Evolutionary conservation across 2,329 filamentous ascomycete species (phyloP), one percentile per base, ranked within the genome.

Genomic region (Aspergillus tubingensis): DNA sequence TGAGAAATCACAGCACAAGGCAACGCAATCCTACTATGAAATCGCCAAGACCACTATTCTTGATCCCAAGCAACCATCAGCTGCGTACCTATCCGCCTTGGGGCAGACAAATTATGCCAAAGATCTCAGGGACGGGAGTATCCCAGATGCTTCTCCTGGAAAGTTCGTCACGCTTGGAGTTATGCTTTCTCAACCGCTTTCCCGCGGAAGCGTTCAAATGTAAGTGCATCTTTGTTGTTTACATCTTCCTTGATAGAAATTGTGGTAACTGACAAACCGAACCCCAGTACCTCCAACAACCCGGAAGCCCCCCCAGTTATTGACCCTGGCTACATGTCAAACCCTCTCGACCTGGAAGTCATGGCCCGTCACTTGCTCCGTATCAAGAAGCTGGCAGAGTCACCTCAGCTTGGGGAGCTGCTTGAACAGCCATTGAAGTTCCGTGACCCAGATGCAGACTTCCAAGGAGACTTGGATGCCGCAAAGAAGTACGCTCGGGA

Each of bases 371-470:
- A 57, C 54, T 41, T 57, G 30, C 44, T 57, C 44, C 10, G 44
- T 41, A 43, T 57, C 54, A 57, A 57, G 30, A 41, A 57, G 10
- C n/a, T 57, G 11, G 54, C 54, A 17, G 30, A 50, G 54, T 57
- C 54, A 30, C 27, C 50, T 41, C 57, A 58, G 57, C 57, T 58
- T 8, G 50, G 57, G 8, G 49, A 48, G 27, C 23, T 63, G 25
- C 57, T 67, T 65, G 48, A 70, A 70, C 15, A 61, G 48, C 38
- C 49, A 23, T 60, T 63, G 58, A 30, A 60, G 52, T 41, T 58
- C 32, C 38, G 50, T 25, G 57, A 58, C 50, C 50, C 50, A 41
- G 57, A 13, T 49, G 49, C 41, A 30, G 50, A 58, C 50, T 58
- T 58, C 41, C 57, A 54, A 30, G 50, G 41, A 48, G 50, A 58